Percentiles rank a stretch among this genome's conserved stretches.
These are phyloP conservation scores for Phytophthora multivora DNA, from an alignment of 352 stramenopile species.

Conservation along the genomic window DNA sequence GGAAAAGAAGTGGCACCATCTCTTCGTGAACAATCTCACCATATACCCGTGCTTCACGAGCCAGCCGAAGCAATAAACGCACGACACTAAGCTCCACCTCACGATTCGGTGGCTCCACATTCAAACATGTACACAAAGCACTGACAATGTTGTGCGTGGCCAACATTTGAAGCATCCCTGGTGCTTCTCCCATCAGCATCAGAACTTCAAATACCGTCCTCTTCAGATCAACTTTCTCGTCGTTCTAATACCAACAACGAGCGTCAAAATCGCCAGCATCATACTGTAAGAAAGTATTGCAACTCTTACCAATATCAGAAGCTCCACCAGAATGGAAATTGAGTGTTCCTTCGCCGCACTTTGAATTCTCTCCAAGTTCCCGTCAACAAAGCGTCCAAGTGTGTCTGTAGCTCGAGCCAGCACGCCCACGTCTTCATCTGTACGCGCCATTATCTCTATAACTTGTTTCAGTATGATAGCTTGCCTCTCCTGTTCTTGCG, in stretches of 20 bases:
- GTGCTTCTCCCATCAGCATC: conserved; percentile 38
- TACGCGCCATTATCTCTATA: conserved; percentile 32
- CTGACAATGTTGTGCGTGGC: conserved; percentile 44
- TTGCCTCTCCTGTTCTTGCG: conserved; percentile 20
- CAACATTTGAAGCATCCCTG: conserved; percentile 50
- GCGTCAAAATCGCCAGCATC: not conserved
- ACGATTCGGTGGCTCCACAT: conserved; percentile 13
- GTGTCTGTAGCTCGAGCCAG: conserved; percentile 46
- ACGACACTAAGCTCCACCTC: conserved; percentile 42
- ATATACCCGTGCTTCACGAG: conserved; percentile 46
- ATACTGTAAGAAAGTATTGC: not conserved
- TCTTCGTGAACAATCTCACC: conserved; percentile 64
- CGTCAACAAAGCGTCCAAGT: conserved; percentile 43
- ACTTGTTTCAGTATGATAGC: conserved; percentile 33
- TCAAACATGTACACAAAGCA: conserved; percentile 43
- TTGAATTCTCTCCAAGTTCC: conserved; percentile 33
- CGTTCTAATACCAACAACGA: conserved; percentile 8
- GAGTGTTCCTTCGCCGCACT: conserved; percentile 35
- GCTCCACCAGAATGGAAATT: conserved; percentile 36
- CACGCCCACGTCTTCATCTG: conserved; percentile 38
- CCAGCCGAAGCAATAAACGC: conserved; percentile 42
- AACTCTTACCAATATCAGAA: conserved; percentile 37
- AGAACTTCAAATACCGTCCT: conserved; percentile 46
- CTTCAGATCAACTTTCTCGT: conserved; percentile 44
- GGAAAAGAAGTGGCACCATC: conserved; percentile 55